These are phyloP conservation scores for Salix arbutifolia DNA, from an alignment of 345 rosid species.

Conservation along the genomic window DNA sequence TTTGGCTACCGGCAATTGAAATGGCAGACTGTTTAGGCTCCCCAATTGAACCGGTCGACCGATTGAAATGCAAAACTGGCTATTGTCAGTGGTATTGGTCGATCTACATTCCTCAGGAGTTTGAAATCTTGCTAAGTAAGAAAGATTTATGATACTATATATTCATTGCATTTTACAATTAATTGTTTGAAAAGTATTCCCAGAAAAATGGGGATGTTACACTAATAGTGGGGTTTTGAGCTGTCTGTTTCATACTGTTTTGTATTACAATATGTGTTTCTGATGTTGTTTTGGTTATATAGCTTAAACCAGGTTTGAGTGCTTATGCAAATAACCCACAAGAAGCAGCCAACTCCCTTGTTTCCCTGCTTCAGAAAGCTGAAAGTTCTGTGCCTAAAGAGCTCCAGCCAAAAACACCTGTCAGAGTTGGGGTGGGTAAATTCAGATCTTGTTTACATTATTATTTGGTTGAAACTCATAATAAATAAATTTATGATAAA, in stretches of 20 bases:
- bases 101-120: too few species aligned
- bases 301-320: constrained; percentile 88
- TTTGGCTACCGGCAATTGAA: too few species aligned
- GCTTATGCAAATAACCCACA: constrained; percentile 68
- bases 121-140: too few species aligned
- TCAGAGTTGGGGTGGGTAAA: constrained; percentile 84
- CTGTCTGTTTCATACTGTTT: neutral
- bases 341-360: constrained; percentile 65
- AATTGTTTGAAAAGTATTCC: too few species aligned
- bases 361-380: constrained; percentile 75
- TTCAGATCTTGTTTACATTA: neutral
- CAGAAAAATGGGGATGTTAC: too few species aligned
- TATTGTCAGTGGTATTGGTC: too few species aligned
- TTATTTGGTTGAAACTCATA: neutral
- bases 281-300: constrained; percentile 20
- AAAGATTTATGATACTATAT: too few species aligned
- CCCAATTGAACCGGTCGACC: too few species aligned
- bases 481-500: neutral
- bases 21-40: too few species aligned
- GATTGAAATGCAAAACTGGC: too few species aligned
- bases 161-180: too few species aligned
- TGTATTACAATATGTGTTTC: neutral
- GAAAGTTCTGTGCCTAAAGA: constrained; percentile 76
- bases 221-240: too few species aligned
- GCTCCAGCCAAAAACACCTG: constrained; percentile 78